Conservation (phyloP, 2,329 filamentous ascomycete species). For the Aspergillus flavus region DNA sequence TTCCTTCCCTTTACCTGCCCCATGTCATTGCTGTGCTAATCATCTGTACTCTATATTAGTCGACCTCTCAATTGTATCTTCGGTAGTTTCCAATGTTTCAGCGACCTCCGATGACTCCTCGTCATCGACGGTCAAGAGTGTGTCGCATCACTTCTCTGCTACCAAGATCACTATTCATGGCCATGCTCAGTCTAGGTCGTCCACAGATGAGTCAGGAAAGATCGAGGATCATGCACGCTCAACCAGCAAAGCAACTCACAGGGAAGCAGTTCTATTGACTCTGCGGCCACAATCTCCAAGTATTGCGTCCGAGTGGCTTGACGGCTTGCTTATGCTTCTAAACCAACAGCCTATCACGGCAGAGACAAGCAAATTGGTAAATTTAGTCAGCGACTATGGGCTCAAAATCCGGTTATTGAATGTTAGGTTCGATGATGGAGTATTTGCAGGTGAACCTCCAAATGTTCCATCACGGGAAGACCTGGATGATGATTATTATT, state of each 20-base stretch:
- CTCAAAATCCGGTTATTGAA: conserved; percentile 91
- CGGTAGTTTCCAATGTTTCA: conserved; percentile 90
- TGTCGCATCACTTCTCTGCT: conserved; percentile 41
- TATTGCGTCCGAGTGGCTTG: conserved; percentile 92
- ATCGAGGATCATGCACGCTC: conserved; percentile 35
- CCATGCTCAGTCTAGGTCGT: conserved; percentile 49
- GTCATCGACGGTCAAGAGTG: conserved; percentile 51
- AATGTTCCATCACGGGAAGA: conserved; percentile 80
- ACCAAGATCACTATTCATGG: conserved; percentile 94
- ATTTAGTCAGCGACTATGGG: conserved; percentile 84
- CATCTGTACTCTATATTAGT: conserved; percentile 48
- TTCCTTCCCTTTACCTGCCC: not conserved
- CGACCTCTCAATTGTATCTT: conserved; percentile 84
- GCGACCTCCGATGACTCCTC: conserved; percentile 58
- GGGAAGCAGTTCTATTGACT: conserved; percentile 77
- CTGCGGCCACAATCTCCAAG: conserved; percentile 79
- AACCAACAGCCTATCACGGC: conserved; percentile 96
- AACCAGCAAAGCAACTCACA: conserved; percentile 40
- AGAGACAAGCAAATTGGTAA: conserved; percentile 88
- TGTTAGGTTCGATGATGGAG: conserved; percentile 81
- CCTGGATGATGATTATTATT: conserved; percentile 91
- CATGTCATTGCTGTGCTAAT: conserved; percentile 2
- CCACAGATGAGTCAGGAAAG: conserved; percentile 38
- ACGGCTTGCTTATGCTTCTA: conserved; percentile 90
- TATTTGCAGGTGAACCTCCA: conserved; percentile 68